These are phyloP conservation scores for Cytospora piceae DNA, from an alignment of 2,329 filamentous ascomycete genomes.

Conservation along the genomic window DNA sequence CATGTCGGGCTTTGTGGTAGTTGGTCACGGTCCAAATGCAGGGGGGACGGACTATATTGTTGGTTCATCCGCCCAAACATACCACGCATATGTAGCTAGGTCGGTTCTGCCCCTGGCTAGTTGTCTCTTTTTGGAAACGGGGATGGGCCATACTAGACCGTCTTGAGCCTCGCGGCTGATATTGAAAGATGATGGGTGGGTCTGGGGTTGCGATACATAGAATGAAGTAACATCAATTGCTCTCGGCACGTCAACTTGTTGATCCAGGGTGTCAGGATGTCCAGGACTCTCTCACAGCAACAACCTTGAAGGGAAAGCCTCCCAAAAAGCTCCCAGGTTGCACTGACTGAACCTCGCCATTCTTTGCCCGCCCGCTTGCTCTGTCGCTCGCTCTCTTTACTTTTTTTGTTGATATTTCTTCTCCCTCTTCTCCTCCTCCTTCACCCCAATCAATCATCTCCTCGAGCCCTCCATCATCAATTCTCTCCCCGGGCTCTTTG, in stretches of 20 bases:
- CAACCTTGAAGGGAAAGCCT: background rate
- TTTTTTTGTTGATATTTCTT: constrained; percentile 12
- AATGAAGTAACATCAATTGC: background rate
- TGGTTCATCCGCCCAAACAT: constrained; percentile 9
- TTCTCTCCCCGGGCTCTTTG: constrained; percentile 9
- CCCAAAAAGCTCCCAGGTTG: background rate
- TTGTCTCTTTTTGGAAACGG: background rate
- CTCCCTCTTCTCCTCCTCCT: constrained; percentile 1
- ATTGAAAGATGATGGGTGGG: background rate
- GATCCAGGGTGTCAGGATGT: background rate
- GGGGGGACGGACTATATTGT: constrained; percentile 1
- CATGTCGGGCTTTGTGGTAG: constrained; percentile 1
- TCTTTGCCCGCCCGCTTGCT: background rate
- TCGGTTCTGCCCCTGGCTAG: constrained; percentile 19
- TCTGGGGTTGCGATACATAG: background rate
- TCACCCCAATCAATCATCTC: background rate
- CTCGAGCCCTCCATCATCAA: constrained; percentile 1
- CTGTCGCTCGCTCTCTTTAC: background rate
- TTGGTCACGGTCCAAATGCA: background rate
- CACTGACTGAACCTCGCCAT: background rate
- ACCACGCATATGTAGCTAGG: background rate
- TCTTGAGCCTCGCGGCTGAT: constrained; percentile 5
- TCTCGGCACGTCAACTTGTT: background rate
- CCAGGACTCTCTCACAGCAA: background rate
- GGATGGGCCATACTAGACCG: background rate